Percentiles rank a stretch among this genome's conserved stretches.
These are phyloP conservation scores for Hypoxylon sp. DNA, from an alignment of 2,329 filamentous ascomycete species.

Conservation along the genomic window DNA sequence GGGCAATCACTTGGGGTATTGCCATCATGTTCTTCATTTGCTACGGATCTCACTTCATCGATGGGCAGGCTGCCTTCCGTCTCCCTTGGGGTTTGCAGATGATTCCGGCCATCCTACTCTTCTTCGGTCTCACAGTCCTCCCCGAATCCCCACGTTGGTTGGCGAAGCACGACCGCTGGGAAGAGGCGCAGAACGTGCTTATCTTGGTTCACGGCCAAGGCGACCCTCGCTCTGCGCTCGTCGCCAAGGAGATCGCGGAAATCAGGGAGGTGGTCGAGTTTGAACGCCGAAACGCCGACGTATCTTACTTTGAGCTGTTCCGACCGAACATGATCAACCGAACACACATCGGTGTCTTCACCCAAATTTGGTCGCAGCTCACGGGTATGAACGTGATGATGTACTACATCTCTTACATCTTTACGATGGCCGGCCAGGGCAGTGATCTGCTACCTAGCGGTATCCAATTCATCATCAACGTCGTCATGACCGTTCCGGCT, in stretches of 20 bases:
- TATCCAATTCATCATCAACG: conserved; percentile 84
- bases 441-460: conserved; percentile 72
- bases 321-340: conserved; percentile 79
- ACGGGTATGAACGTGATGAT: conserved; percentile 83
- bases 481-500: conserved; percentile 80
- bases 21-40: conserved; percentile 62
- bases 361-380: conserved; percentile 80
- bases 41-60: conserved; percentile 60
- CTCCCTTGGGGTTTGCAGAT: conserved; percentile 63
- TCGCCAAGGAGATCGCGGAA: conserved; percentile 75
- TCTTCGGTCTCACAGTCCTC: conserved; percentile 56
- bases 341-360: conserved; percentile 77
- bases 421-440: conserved; percentile 76
- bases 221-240: conserved; percentile 72
- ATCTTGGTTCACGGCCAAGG: conserved; percentile 72
- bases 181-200: conserved; percentile 61
- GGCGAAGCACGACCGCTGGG: conserved; percentile 61
- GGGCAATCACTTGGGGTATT: conserved; percentile 61
- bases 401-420: conserved; percentile 78
- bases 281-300: conserved; percentile 75
- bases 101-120: conserved; percentile 58
- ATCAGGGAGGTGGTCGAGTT: conserved; percentile 81
- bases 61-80: conserved; percentile 61
- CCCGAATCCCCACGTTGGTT: conserved; percentile 65
- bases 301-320: conserved; percentile 78